Base-by-base conservation (phyloP, 176 grass and related monocot species). In the Zizania latifolia region DNA sequence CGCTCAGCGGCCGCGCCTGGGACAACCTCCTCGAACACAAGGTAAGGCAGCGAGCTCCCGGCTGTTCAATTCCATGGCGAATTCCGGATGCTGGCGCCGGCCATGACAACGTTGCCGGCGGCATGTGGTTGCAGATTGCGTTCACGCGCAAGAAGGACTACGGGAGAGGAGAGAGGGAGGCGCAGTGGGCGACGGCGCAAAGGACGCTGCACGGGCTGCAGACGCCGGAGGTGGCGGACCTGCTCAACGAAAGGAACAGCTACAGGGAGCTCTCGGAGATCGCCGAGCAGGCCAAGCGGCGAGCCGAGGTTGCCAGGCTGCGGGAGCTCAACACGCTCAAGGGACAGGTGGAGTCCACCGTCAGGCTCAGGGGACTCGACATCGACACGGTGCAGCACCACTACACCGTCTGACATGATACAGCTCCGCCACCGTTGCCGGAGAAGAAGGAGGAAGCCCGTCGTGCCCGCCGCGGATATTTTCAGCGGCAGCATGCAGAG, bases 101-200 rank as follows among this genome's bases (percentile, higher is more conserved):
- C n/a, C n/a, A n/a, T n/a, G n/a, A n/a, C n/a, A n/a, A n/a, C n/a
- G n/a, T n/a, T n/a, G n/a, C n/a, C n/a, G n/a, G n/a, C n/a, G n/a
- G n/a, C n/a, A n/a, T n/a, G n/a, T n/a, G n/a, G n/a, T n/a, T n/a
- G n/a, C 76, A 92, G 94, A 83, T 87, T 19, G 84, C 83, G 15
- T 97, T 97, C 80, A 92, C 94, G 29, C 75, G 75, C 10, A 97
- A 97, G 81, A 92, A 97, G 81, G 91, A 97, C 83, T 97, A 91
- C 19, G 94, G 94, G 4, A 85, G 72, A 30, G 88, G 89, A 78
- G 89, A 97, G 71, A 84, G 94, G 55, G 90, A 93, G 70, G 81
- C 91, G 28, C 86, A 93, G 81, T 97, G 94, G 94, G 94, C 94
- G 12, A 91, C 68, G 71, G 90, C 94, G 53, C 90, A 97, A 78